A percentile compares a stretch with the other conserved stretches of the same genome.
Evolutionary conservation across 2,329 filamentous ascomycete genomes (phyloP).

Genomic region (Pestalotiopsis fici): DNA sequence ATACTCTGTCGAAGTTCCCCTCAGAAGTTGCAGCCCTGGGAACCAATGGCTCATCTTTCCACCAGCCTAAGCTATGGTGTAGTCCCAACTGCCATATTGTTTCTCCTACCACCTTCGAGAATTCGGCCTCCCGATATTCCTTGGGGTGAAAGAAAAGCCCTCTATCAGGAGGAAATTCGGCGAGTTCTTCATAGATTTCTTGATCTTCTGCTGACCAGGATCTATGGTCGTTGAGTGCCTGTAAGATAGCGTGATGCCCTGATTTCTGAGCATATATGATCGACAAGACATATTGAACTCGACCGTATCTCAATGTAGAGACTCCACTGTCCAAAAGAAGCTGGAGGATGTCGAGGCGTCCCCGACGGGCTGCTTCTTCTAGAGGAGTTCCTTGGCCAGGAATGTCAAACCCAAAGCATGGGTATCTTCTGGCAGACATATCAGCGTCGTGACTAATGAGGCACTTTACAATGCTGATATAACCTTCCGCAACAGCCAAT

Average conservation of each 20-base stretch:
- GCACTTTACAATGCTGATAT: background rate
- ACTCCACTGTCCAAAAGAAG: background rate
- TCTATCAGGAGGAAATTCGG: background rate
- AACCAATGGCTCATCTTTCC: background rate
- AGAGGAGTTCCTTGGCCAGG: background rate
- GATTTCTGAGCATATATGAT: background rate
- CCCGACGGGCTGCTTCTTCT: background rate
- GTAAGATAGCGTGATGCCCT: background rate
- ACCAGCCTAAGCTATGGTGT: background rate
- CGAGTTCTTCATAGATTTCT: background rate
- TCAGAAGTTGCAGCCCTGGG: background rate
- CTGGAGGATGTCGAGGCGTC: background rate
- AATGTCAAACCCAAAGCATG: no score
- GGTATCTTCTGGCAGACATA: background rate
- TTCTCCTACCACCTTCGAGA: background rate
- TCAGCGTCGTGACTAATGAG: background rate
- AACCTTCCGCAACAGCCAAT: background rate
- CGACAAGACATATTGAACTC: background rate
- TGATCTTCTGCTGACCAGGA: background rate
- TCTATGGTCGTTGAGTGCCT: background rate
- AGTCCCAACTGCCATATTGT: background rate
- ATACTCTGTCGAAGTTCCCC: background rate
- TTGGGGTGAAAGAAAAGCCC: background rate
- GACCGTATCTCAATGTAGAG: background rate
- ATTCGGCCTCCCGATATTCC: background rate